These are phyloP conservation scores for Aureobasidium zeae DNA, from an alignment of 2,329 filamentous ascomycete species.

Conservation along the genomic window DNA sequence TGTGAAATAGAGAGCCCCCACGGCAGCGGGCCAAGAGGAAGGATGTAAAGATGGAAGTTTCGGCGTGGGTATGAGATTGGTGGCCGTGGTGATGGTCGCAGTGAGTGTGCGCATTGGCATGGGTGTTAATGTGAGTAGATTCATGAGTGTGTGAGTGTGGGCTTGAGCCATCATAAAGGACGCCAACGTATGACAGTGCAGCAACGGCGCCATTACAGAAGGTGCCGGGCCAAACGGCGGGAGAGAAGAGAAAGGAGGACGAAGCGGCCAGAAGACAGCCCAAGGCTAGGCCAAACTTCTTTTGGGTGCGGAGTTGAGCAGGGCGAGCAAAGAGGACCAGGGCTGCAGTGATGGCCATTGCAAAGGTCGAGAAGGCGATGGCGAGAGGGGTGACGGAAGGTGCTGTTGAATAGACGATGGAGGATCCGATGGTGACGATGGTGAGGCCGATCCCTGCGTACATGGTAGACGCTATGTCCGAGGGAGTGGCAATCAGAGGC, in stretches of 20 bases:
- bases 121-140: neutral
- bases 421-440: conserved; percentile 30
- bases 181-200: conserved; percentile 31
- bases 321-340: conserved; percentile 36
- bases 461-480: conserved; percentile 23
- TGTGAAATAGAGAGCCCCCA: conserved; percentile 68
- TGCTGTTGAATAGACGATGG: conserved; percentile 27
- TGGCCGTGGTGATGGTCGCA: conserved; percentile 17
- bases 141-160: conserved; percentile 26
- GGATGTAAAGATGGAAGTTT: conserved; percentile 60
- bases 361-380: conserved; percentile 32
- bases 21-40: conserved; percentile 62
- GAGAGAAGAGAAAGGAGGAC: conserved; percentile 29
- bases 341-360: conserved; percentile 35
- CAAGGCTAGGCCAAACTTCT: conserved; percentile 27
- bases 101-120: conserved; percentile 18
- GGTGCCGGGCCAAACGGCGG: conserved; percentile 28
- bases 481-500: conserved; percentile 7
- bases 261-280: conserved; percentile 27
- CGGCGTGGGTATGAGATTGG: conserved; percentile 27
- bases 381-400: conserved; percentile 28
- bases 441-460: conserved; percentile 32
- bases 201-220: conserved; percentile 28
- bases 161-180: conserved; percentile 32
- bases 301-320: conserved; percentile 32